A percentile compares a stretch with the other conserved stretches of the same genome.
phyloP scores from a whole-genome alignment of 257 asterid species.

The Euphrasia confusa region DNA sequence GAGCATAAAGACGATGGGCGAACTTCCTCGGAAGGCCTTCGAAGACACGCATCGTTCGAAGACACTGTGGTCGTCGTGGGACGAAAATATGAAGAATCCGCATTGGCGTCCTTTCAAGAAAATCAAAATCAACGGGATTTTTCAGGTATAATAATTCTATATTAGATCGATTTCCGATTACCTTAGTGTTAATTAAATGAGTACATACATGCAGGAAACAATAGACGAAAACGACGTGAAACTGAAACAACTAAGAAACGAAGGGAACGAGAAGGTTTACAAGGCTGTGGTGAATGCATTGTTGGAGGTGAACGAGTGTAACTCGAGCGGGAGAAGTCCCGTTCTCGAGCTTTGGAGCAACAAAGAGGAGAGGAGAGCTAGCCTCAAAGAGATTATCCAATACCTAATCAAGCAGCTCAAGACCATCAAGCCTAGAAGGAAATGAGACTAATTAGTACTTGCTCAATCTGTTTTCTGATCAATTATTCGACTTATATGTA shows the following conservation, averaged over 20 bases:
- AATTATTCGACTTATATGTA: too few species aligned
- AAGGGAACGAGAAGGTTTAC: neutral
- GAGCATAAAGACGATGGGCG: neutral
- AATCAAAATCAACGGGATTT: neutral
- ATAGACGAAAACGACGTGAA: neutral
- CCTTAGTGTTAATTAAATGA: neutral
- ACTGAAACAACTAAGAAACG: neutral
- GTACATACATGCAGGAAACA: neutral
- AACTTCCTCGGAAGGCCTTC: neutral
- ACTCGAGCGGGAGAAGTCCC: neutral
- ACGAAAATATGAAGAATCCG: neutral
- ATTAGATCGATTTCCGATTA: too few species aligned
- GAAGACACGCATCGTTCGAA: neutral
- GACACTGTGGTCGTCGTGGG: neutral
- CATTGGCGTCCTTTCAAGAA: neutral
- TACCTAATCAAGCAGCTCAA: neutral
- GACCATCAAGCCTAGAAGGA: neutral
- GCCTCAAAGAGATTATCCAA: neutral
- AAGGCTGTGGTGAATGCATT: neutral
- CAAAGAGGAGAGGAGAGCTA: neutral
- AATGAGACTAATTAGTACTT: neutral
- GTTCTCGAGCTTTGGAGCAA: neutral
- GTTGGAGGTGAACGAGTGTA: neutral
- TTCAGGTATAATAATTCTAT: neutral
- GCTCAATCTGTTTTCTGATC: too few species aligned